Evolutionary conservation across 192 early-diverging fungal species (phyloP).

Genomic region (Backusella luteola): DNA sequence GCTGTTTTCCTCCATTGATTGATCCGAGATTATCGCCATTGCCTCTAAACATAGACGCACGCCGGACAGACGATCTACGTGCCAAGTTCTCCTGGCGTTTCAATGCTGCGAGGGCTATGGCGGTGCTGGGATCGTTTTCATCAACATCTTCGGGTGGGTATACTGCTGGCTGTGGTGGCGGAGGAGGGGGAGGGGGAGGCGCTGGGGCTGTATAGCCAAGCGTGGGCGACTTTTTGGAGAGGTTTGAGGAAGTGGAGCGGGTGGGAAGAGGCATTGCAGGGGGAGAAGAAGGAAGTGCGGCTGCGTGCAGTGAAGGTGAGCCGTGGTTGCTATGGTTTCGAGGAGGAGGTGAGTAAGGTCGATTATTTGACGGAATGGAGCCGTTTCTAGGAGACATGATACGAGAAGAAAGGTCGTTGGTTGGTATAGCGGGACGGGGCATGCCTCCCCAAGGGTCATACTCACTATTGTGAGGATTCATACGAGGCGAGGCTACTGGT

Average conservation of each 20-base stretch:
- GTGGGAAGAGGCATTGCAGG: conserved; percentile 12
- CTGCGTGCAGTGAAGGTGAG: conserved; percentile 1
- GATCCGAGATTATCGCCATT: neutral
- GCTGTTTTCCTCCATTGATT: neutral
- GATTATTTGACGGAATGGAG: neutral
- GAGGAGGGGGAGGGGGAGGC: neutral
- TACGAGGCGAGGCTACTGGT: neutral
- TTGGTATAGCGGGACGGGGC: conserved; percentile 16
- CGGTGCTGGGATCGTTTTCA: conserved; percentile 36
- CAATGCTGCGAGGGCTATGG: conserved; percentile 35
- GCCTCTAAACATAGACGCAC: conserved; percentile 30
- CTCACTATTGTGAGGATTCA: conserved; percentile 2
- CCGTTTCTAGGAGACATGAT: conserved; percentile 11
- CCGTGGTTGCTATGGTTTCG: neutral
- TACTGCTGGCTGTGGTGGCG: neutral
- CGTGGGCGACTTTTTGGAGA: neutral
- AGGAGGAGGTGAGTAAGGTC: conserved; percentile 7
- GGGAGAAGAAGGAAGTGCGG: neutral
- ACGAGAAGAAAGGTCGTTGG: conserved; percentile 15
- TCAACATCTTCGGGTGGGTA: conserved; percentile 21
- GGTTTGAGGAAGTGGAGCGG: conserved; percentile 13
- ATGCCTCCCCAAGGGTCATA: conserved; percentile 26
- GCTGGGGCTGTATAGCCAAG: neutral
- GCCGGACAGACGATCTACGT: conserved; percentile 34
- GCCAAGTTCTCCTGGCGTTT: conserved; percentile 41